Percentiles rank a stretch among this genome's conserved stretches.
phyloP scores from a whole-genome alignment of 495 filamentous ascomycete species.

The Tuber borchii region DNA sequence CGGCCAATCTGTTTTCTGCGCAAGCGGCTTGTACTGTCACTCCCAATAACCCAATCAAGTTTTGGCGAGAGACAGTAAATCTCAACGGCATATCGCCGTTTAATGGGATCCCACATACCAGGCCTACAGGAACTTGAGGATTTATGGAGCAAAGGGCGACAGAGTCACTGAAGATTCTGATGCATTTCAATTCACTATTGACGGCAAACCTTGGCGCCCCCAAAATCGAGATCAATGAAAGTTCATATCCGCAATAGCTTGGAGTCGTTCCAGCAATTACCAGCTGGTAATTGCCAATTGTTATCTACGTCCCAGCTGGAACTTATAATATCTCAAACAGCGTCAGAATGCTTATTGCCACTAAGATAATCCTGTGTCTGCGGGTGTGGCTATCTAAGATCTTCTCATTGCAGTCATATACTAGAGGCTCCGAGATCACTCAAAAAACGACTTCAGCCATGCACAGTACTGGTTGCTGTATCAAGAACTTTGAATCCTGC shows the following conservation, averaged over 20 bases:
- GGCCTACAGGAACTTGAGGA: constrained; percentile 54
- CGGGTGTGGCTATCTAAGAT: no score
- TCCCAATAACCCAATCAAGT: constrained; percentile 14
- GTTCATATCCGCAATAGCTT: constrained; percentile 34
- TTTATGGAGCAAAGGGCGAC: constrained; percentile 50
- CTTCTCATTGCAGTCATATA: no score
- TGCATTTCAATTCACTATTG: constrained; percentile 59
- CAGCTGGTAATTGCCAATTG: constrained; percentile 52
- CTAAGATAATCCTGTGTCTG: constrained; percentile 59
- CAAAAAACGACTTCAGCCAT: no score
- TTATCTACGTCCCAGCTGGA: constrained; percentile 61
- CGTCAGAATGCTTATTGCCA: constrained; percentile 54
- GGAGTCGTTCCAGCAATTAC: constrained; percentile 44
- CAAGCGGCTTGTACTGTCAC: constrained; percentile 13
- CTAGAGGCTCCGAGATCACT: no score
- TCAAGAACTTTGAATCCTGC: no score
- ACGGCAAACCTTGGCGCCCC: constrained; percentile 43
- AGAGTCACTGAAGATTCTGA: constrained; percentile 57
- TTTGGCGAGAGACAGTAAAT: constrained; percentile 19
- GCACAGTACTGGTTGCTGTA: no score
- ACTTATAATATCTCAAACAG: constrained; percentile 55
- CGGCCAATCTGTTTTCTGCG: constrained; percentile 4
- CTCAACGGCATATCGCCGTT: constrained; percentile 45
- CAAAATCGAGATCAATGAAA: constrained; percentile 43
- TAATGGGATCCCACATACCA: constrained; percentile 46